Conservation (phyloP, 1,284 basidiomycete genomes). For the Papiliotrema laurentii region DNA sequence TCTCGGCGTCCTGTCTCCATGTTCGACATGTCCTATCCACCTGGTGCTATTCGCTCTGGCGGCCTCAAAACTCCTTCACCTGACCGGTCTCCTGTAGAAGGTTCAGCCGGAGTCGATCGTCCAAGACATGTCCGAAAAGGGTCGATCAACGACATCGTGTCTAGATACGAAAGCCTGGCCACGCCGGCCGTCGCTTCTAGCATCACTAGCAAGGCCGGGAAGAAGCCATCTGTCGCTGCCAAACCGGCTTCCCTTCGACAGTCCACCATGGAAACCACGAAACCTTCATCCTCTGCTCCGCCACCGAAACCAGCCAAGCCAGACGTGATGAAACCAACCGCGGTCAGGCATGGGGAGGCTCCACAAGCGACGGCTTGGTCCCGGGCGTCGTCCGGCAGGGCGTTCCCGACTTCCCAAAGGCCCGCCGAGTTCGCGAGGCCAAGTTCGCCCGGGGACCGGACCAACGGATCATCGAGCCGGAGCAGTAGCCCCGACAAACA, state of each 20-base stretch:
- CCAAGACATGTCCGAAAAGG: conserved; percentile 30
- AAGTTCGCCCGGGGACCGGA: not conserved
- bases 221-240: conserved; percentile 23
- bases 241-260: conserved; percentile 24
- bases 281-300: not conserved
- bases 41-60: too few relatives aligned
- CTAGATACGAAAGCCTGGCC: conserved; percentile 35
- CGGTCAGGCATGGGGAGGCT: conserved; percentile 14
- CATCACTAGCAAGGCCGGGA: not conserved
- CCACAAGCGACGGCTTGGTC: conserved; percentile 17
- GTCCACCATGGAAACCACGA: conserved; percentile 9
- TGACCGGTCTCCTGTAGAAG: too few relatives aligned
- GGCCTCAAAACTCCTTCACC: too few relatives aligned
- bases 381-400: conserved; percentile 25
- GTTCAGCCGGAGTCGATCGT: conserved; percentile 4
- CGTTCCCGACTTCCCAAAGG: conserved; percentile 22
- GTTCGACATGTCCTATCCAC: conserved; percentile 1
- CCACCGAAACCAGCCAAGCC: conserved; percentile 1
- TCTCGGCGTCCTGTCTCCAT: conserved; percentile 1
- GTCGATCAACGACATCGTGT: conserved; percentile 44
- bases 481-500: conserved; percentile 34
- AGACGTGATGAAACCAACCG: conserved; percentile 9
- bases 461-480: not conserved
- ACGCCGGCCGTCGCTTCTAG: conserved; percentile 6
- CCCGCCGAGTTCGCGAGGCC: conserved; percentile 5